phyloP scores from a whole-genome alignment of 352 stramenopile species.

The Elongisporangium prolatum region DNA sequence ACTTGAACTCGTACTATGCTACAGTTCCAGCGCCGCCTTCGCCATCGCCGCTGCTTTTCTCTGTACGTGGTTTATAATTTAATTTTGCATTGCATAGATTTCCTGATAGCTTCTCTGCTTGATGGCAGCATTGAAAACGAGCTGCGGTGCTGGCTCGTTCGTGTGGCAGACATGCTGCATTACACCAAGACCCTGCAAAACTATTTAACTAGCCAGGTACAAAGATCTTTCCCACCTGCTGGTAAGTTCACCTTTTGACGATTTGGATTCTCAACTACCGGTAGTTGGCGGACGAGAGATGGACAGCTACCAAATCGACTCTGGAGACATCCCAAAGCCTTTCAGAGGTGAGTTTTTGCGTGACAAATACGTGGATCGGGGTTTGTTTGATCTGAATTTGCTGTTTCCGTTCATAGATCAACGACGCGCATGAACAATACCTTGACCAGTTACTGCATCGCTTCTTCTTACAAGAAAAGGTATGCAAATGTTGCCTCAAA shows the following conservation, averaged over 20 bases:
- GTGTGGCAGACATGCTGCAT: constrained; percentile 68
- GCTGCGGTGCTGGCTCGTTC: constrained; percentile 37
- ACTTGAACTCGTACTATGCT: not conserved
- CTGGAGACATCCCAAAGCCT: constrained; percentile 20
- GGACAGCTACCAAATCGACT: not conserved
- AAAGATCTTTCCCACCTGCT: not conserved
- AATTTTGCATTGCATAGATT: not conserved
- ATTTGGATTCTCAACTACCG: not conserved
- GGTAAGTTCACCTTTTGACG: too few species aligned
- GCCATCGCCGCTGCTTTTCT: constrained; percentile 38
- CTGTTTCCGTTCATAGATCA: constrained; percentile 60
- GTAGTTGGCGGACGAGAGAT: not conserved
- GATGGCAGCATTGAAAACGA: constrained; percentile 35
- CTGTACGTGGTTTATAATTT: constrained; percentile 25
- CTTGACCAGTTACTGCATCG: constrained; percentile 55
- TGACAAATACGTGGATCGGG: constrained; percentile 1
- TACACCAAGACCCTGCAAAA: constrained; percentile 63
- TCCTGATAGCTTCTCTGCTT: constrained; percentile 1
- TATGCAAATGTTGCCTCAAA: too few species aligned
- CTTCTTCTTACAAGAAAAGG: constrained; percentile 75
- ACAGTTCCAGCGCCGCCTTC: constrained; percentile 60
- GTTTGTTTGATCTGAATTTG: too few species aligned
- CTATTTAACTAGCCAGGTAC: constrained; percentile 68
- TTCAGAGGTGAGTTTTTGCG: constrained; percentile 14
- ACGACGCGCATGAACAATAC: constrained; percentile 52